Evolutionary conservation across 805 yeast genomes (phyloP).

Genomic region (Torulaspora gathmanii): DNA sequence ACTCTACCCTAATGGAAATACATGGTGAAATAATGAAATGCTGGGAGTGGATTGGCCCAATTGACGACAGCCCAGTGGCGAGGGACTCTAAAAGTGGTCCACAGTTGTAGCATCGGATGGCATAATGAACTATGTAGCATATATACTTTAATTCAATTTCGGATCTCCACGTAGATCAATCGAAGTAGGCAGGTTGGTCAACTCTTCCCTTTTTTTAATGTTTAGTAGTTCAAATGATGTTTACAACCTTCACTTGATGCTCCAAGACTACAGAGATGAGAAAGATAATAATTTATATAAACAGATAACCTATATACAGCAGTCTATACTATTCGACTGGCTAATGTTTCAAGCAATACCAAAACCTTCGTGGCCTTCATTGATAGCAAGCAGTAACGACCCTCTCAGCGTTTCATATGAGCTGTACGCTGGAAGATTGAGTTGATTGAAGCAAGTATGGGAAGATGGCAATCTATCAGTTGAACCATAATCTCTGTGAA

Average conservation of each 20-base stretch:
- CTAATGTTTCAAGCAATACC: conserved; percentile 42
- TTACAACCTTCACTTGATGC: no score
- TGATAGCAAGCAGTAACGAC: conserved; percentile 74
- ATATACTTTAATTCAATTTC: not conserved
- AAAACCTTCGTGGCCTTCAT: conserved; percentile 95
- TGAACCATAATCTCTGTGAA: conserved; percentile 83
- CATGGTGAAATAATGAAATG: conserved; percentile 85
- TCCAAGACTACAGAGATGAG: not conserved
- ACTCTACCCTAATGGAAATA: conserved; percentile 58
- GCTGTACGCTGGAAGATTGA: conserved; percentile 89
- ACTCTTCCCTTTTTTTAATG: not conserved
- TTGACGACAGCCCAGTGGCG: not conserved
- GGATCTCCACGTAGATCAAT: not conserved
- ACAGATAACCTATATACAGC: not conserved
- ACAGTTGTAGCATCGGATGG: not conserved
- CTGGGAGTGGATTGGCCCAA: conserved; percentile 75
- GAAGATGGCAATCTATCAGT: conserved; percentile 88
- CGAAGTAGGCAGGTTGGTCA: no score
- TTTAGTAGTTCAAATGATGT: no score
- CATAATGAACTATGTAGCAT: conserved; percentile 3
- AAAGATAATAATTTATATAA: not conserved
- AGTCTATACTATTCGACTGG: not conserved
- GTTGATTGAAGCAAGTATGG: conserved; percentile 95
- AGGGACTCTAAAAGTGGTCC: not conserved
- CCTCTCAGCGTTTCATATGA: conserved; percentile 81